Percentiles rank a stretch among this genome's conserved stretches.
Conservation (phyloP, 2,329 filamentous ascomycete species). For the Cercospora beticola region DNA sequence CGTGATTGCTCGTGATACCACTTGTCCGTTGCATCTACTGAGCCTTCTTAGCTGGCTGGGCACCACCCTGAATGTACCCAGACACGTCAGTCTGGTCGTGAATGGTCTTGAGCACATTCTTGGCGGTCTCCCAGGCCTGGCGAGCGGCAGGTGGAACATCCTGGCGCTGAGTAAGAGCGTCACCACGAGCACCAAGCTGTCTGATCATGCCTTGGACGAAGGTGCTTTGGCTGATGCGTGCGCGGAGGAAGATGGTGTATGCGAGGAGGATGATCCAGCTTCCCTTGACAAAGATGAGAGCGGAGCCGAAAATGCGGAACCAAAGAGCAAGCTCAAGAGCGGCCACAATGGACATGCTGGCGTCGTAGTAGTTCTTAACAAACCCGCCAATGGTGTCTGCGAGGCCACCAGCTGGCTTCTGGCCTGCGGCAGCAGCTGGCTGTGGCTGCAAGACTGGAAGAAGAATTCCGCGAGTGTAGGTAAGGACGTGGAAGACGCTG, state of each 20-base stretch:
- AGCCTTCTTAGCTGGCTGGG: slow-evolving; percentile 61
- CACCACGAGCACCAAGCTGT: slow-evolving; percentile 70
- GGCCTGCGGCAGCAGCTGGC: slow-evolving; percentile 52
- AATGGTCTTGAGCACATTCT: slow-evolving; percentile 70
- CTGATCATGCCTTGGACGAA: slow-evolving; percentile 86
- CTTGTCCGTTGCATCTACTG: slow-evolving; percentile 43
- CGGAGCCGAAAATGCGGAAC: slow-evolving; percentile 76
- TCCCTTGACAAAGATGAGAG: slow-evolving; percentile 82
- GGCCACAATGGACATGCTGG: slow-evolving; percentile 90
- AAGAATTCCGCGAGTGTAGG: slow-evolving; percentile 90
- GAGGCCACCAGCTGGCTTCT: slow-evolving; percentile 61
- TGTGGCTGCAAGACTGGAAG: slow-evolving; percentile 81
- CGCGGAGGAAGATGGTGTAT: slow-evolving; percentile 91
- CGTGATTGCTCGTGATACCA: slow-evolving; percentile 4
- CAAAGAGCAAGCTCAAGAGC: slow-evolving; percentile 84
- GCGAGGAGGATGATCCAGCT: slow-evolving; percentile 83
- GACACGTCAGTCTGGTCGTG: slow-evolving; percentile 73
- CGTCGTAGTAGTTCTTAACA: slow-evolving; percentile 97
- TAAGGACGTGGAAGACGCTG: slow-evolving; percentile 97
- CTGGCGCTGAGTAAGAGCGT: slow-evolving; percentile 81
- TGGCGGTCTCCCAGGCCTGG: slow-evolving; percentile 77
- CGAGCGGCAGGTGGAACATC: slow-evolving; percentile 77
- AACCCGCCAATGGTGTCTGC: slow-evolving; percentile 86
- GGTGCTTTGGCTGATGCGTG: slow-evolving; percentile 82
- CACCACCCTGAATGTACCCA: slow-evolving; percentile 22